Evolutionary conservation across 73 alveolate genomes (phyloP), one percentile per base, ranked within the genome.

Genomic region (Blepharisma stoltei): DNA sequence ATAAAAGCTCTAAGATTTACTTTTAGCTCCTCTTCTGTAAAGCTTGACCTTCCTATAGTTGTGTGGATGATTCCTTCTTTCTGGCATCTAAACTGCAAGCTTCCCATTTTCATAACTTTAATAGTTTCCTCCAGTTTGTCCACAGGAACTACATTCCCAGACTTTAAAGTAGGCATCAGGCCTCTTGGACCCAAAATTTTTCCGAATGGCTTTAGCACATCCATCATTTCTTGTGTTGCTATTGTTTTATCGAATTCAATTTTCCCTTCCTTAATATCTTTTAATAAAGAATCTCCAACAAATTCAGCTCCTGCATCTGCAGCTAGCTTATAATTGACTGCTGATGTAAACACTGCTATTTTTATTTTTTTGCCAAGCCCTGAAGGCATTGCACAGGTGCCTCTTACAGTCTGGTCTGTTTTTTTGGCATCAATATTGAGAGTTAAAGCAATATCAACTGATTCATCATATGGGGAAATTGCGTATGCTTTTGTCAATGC

Each of bases 101-200:
- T 45, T 20, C 95, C 95, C 54, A 84, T 65, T 43, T 82, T 88
- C 20, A 83, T 65, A 14, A 78, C 77, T 43, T 70, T 77, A n/a
- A 88, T 81, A 14, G 89, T 77, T 43, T 82, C 78, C 5, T 76
- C 32, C 38, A 89, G 48, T 6, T 86, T 78, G 1, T 71, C 84
- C 6, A 77, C 78, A 27, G 71, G 71, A 8, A 87, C 87, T 53
- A 89, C 52, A 25, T 93, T 89, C 32, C 92, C 92, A 66, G 90
- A 78, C 83, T 88, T 91, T 6, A 70, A 67, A 70, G 88, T 91
- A 0, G 97, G 97, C 97, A 91, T 91, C 18, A 91, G 80, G 4
- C 95, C 97, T 45, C 84, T 80, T 9, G 94, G 95, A 8, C 97
- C 97, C n/a, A 91, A 55, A 14, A 82, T 60, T 71, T 89, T 91